A percentile compares a stretch with the other conserved stretches of the same genome.
Conservation (phyloP, 1,284 basidiomycete species). For the Phellopilus nigrolimitatus region DNA sequence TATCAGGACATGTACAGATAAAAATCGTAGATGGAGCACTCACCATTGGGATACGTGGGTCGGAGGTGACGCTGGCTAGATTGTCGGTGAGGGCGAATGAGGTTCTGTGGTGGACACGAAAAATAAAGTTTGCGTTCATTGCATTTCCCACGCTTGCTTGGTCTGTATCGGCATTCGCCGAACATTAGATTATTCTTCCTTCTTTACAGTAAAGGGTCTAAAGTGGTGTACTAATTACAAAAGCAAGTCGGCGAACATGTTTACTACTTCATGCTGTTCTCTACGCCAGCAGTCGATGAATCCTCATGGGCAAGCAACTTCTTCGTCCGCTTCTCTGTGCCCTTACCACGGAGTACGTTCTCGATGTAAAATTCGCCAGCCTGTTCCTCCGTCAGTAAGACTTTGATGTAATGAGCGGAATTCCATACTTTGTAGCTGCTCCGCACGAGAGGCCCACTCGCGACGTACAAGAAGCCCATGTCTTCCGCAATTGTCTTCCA, state of each 20-base stretch:
- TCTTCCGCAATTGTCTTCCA: slow-evolving; percentile 91
- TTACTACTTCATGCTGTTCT: background rate
- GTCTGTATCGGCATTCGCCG: background rate
- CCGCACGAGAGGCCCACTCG: slow-evolving; percentile 92
- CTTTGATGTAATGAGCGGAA: slow-evolving; percentile 2
- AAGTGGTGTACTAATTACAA: background rate
- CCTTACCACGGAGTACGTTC: slow-evolving; percentile 73
- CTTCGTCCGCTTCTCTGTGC: slow-evolving; percentile 38
- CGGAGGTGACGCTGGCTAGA: background rate
- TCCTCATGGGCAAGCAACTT: slow-evolving; percentile 29
- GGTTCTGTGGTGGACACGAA: slow-evolving; percentile 12
- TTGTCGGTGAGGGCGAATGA: slow-evolving; percentile 1
- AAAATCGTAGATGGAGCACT: background rate
- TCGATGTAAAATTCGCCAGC: slow-evolving; percentile 92
- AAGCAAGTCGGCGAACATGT: too few species aligned
- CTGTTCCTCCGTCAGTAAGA: slow-evolving; percentile 34
- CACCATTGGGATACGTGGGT: background rate
- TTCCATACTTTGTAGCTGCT: slow-evolving; percentile 89
- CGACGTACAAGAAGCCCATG: slow-evolving; percentile 97
- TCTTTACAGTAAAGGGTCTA: background rate
- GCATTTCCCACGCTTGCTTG: slow-evolving; percentile 5
- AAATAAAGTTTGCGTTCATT: slow-evolving; percentile 14
- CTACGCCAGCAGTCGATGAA: background rate
- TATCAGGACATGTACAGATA: background rate
- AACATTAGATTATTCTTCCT: background rate